Conservation (phyloP, 805 yeast genomes). For the Saturnispora mendoncae region DNA sequence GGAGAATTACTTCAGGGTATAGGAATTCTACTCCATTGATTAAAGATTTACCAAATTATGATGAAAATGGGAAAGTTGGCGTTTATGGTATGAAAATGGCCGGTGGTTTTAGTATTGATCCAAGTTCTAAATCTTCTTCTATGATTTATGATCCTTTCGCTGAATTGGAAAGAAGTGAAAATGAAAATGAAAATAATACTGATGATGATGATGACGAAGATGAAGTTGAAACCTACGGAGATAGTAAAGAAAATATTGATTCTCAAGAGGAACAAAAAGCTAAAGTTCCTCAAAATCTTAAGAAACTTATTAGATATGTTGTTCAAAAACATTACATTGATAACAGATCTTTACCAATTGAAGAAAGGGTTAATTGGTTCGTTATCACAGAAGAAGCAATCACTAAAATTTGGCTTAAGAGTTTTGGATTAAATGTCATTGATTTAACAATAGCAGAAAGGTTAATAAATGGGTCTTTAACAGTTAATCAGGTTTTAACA, state of each 20-base stretch:
- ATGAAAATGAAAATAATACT: background rate
- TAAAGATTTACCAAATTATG: slow-evolving; percentile 25
- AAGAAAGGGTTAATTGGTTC: slow-evolving; percentile 36
- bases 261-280: slow-evolving; percentile 24
- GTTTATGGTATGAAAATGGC: slow-evolving; percentile 17
- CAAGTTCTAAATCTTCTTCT: background rate
- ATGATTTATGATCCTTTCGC: slow-evolving; percentile 7
- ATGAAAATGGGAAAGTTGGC: slow-evolving; percentile 12
- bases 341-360: slow-evolving; percentile 18
- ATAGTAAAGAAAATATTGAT: background rate
- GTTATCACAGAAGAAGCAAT: slow-evolving; percentile 54
- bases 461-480: slow-evolving; percentile 1
- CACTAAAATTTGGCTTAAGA: slow-evolving; percentile 43
- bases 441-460: slow-evolving; percentile 24
- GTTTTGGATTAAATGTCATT: slow-evolving; percentile 46
- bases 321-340: slow-evolving; percentile 43
- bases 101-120: slow-evolving; percentile 13
- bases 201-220: slow-evolving; percentile 5
- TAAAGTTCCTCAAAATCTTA: slow-evolving; percentile 44
- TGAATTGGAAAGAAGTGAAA: slow-evolving; percentile 7
- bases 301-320: slow-evolving; percentile 41
- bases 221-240: slow-evolving; percentile 3
- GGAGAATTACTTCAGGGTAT: slow-evolving; percentile 40
- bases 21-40: slow-evolving; percentile 38
- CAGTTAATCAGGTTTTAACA: slow-evolving; percentile 20